Base-by-base conservation (phyloP, 257 asterid species). In the Linaria vulgaris region DNA sequence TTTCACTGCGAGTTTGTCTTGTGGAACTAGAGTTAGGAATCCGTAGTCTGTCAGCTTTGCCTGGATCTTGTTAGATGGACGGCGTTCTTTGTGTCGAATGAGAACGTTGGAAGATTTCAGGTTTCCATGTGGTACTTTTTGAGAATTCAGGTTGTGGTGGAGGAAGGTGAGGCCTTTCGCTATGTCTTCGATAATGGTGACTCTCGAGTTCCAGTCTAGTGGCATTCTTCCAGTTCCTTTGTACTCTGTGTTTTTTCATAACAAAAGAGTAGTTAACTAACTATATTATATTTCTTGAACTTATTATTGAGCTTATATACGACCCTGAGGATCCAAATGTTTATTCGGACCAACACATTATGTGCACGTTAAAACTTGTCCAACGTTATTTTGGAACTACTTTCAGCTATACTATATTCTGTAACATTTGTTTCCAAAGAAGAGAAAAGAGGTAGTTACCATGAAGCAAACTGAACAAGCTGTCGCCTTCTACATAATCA, bases 31-130 rank as follows among this genome's bases (percentile, higher is more conserved):
- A 10, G 82, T 76, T 3, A 72, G 21, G 22, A 85, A 55, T 6
- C 96, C 96, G 38, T 78, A 88, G 56, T 85, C 95, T 39, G 92
- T 81, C 45, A 88, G 80, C 80, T 85, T 83, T 6, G 78, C 76
- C 15, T 27, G 67, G 23, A 76, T 41, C 44, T 23, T 44, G 21
- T 23, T 6, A 16, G 21, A 23, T 27, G 56, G 3, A 38, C 56
- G 24, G 51, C n/a, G n/a, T n/a, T 20, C 53, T 12, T 37, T 21
- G 6, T 23, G 69, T 13, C 49, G 77, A 58, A 85, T 53, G 5
- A 83, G 74, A 11, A 85, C 75, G 25, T 81, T 88, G 47, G 87
- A 74, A 0, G 96, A 88, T 53, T 81, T 78, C 63, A 88, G 88
- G 78, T 85, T 83, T 21, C 84, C 91, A n/a, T 88, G 96, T 15